phyloP scores from a whole-genome alignment of 1,284 basidiomycete species.

The Tetrapyrgos nigripes region DNA sequence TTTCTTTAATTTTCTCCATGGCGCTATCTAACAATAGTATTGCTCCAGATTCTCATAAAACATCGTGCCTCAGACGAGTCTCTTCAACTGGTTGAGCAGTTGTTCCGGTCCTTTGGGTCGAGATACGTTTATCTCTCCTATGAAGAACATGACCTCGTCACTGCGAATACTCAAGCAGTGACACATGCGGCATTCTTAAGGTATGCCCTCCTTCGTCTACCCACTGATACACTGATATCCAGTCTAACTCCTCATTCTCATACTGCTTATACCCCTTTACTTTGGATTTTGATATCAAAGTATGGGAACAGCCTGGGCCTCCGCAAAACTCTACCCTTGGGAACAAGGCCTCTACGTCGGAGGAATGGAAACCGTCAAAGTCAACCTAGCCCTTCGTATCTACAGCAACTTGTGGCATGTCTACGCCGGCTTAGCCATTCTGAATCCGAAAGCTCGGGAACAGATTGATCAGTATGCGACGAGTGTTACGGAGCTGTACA shows the following conservation, averaged over 20 bases:
- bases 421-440: constrained; percentile 96
- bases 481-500: constrained; percentile 90
- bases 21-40: too few species aligned
- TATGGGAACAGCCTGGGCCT: constrained; percentile 97
- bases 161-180: constrained; percentile 97
- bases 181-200: constrained; percentile 98
- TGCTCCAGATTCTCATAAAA: constrained; percentile 82
- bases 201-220: constrained; percentile 49
- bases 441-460: constrained; percentile 90
- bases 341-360: constrained; percentile 94
- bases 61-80: constrained; percentile 84
- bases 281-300: constrained; percentile 48
- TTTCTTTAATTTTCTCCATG: too few species aligned
- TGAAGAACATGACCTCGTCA: constrained; percentile 95
- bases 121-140: constrained; percentile 94
- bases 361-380: constrained; percentile 99
- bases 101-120: constrained; percentile 84
- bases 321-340: constrained; percentile 88
- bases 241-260: neutral
- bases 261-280: neutral
- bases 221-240: neutral
- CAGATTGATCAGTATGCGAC: constrained; percentile 93
- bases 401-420: constrained; percentile 99
- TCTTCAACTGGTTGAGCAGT: constrained; percentile 81
- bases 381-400: constrained; percentile 96